These are phyloP conservation scores for Solanum virginianum DNA, from an alignment of 257 asterid genomes.

Conservation along the genomic window DNA sequence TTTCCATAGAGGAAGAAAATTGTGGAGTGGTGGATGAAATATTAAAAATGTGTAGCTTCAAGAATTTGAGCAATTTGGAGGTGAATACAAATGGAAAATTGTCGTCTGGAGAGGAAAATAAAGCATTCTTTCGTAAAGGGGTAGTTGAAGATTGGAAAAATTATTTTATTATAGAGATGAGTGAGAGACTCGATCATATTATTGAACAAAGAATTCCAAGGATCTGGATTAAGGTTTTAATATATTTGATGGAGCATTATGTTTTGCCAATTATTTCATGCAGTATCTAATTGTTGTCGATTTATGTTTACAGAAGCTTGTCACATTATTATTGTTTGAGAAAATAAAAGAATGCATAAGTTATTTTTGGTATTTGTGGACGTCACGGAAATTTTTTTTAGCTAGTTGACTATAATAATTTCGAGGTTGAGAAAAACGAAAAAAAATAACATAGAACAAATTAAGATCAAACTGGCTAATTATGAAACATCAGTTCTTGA, in stretches of 20 bases:
- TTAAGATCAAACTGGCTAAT: too few relatives aligned
- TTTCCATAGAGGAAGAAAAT: background rate
- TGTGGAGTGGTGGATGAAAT: background rate
- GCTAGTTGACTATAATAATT: background rate
- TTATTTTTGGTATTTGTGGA: background rate
- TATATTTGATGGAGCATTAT: background rate
- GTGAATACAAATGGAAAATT: background rate
- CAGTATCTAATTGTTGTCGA: background rate
- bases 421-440: background rate
- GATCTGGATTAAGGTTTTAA: background rate
- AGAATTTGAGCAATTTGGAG: background rate
- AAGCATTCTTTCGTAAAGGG: background rate
- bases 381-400: too few relatives aligned
- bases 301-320: background rate
- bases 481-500: too few relatives aligned
- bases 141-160: conserved; percentile 3
- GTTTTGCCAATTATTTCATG: background rate
- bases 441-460: too few relatives aligned
- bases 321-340: background rate
- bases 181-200: background rate
- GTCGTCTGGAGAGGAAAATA: background rate
- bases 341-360: background rate
- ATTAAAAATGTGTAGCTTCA: background rate
- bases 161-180: background rate
- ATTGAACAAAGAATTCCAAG: background rate